phyloP scores from a whole-genome alignment of 2,329 filamentous ascomycete species.

The Byssochlamys sp. region DNA sequence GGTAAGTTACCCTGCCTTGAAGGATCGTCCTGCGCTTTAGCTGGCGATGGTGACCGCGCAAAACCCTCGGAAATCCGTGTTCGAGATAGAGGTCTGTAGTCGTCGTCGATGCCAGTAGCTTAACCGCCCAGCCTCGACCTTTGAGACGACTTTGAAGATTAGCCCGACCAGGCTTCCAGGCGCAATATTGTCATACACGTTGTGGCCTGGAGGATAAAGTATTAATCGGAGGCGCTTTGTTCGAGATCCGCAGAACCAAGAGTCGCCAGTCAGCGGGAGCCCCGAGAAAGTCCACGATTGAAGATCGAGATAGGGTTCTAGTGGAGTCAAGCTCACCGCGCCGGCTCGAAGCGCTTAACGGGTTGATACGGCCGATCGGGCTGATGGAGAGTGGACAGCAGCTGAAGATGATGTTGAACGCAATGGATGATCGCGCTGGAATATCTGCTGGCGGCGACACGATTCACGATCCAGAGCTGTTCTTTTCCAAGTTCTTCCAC shows the following conservation, averaged over 20 bases:
- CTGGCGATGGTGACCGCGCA: neutral
- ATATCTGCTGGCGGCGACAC: neutral
- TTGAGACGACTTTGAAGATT: neutral
- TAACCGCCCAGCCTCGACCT: neutral
- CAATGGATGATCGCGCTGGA: neutral
- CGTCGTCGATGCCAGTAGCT: neutral
- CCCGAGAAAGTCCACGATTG: neutral
- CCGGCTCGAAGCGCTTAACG: neutral
- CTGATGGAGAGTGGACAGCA: neutral
- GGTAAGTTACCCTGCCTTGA: neutral
- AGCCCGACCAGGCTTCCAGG: neutral
- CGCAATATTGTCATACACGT: neutral
- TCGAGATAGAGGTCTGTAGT: neutral
- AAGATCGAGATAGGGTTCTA: slow-evolving; percentile 10
- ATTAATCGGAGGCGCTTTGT: neutral
- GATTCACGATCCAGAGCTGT: neutral
- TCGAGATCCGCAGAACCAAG: neutral
- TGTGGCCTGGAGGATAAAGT: neutral
- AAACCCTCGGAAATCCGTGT: neutral
- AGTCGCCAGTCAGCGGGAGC: neutral
- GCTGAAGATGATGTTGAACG: neutral
- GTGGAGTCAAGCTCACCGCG: slow-evolving; percentile 8
- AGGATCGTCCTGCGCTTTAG: neutral
- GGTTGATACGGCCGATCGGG: neutral
- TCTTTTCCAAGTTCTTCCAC: neutral